A percentile compares a stretch with the other conserved stretches of the same genome.
These are phyloP conservation scores for Phytophthora palmivora DNA, from an alignment of 352 stramenopile species.

Conservation along the genomic window DNA sequence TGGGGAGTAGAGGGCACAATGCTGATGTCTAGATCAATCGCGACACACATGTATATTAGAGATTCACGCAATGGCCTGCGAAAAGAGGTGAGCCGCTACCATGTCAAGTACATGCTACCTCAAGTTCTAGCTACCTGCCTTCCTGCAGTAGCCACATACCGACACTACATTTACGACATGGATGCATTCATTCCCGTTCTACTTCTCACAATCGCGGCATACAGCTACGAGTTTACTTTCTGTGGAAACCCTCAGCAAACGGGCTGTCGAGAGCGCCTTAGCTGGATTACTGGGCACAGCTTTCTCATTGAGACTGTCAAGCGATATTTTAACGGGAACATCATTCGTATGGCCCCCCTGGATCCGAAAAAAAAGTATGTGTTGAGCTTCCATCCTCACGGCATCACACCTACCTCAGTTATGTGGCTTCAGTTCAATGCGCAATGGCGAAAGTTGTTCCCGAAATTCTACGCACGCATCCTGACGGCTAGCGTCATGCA, in stretches of 20 bases:
- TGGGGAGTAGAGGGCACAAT: constrained; percentile 52
- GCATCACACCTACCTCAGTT: constrained; percentile 67
- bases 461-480: constrained; percentile 61
- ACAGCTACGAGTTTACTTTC: constrained; percentile 67
- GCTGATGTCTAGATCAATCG: constrained; percentile 52
- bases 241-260: constrained; percentile 57
- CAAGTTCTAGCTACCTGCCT: constrained; percentile 38
- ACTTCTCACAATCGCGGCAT: constrained; percentile 48
- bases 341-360: constrained; percentile 59
- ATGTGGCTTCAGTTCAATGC: constrained; percentile 77
- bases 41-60: constrained; percentile 54
- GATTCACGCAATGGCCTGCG: constrained; percentile 56
- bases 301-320: constrained; percentile 56
- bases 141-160: constrained; percentile 45
- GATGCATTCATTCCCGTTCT: constrained; percentile 46
- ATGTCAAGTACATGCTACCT: constrained; percentile 54
- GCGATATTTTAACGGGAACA: constrained; percentile 61
- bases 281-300: constrained; percentile 42
- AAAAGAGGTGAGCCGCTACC: constrained; percentile 45
- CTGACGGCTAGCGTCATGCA: constrained; percentile 75
- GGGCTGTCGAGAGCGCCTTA: constrained; percentile 47
- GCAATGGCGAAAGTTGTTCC: constrained; percentile 65
- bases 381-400: constrained; percentile 76
- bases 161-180: constrained; percentile 50
- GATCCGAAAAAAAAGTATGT: constrained; percentile 67